Percentiles rank a stretch among this genome's conserved stretches.
Evolutionary conservation across 2,329 filamentous ascomycete genomes (phyloP).

Genomic region (Colletotrichum nymphaeae): DNA sequence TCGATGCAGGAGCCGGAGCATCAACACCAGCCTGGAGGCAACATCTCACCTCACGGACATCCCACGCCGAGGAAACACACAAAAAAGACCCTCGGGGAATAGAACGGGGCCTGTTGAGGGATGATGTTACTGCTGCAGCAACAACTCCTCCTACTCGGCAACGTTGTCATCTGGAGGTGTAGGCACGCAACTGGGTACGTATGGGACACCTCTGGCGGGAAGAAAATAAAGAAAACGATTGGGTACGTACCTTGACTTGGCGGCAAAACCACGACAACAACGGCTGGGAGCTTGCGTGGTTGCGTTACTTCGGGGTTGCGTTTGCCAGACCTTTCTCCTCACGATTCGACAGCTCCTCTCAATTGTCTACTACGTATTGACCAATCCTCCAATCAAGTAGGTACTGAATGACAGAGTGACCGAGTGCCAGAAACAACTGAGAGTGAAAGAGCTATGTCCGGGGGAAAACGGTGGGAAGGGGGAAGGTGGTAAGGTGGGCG

Average conservation of each 20-base stretch:
- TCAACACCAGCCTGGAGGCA: neutral
- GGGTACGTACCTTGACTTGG: constrained; percentile 33
- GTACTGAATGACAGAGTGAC: neutral
- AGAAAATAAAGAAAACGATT: neutral
- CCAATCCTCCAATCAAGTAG: constrained; percentile 20
- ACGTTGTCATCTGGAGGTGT: constrained; percentile 1
- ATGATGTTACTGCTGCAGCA: neutral
- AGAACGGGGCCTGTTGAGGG: neutral
- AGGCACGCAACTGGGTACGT: neutral
- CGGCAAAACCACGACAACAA: constrained; percentile 14
- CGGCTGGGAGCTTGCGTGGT: constrained; percentile 20
- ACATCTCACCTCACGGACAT: neutral
- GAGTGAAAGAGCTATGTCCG: constrained; percentile 14
- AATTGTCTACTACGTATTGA: constrained; percentile 7
- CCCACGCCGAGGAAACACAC: neutral
- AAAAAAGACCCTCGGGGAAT: neutral
- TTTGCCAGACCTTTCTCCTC: constrained; percentile 23
- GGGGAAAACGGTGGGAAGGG: constrained; percentile 1
- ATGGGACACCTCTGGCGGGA: neutral
- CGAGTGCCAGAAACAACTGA: neutral
- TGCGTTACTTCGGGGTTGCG: constrained; percentile 23
- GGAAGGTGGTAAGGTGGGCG: neutral
- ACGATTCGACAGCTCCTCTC: constrained; percentile 8
- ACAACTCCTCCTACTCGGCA: constrained; percentile 14
- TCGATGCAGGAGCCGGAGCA: constrained; percentile 25